Evolutionary conservation across 208 protist species (phyloP), one percentile per base, ranked within the genome.

Genomic region (Trypanosoma congolense): DNA sequence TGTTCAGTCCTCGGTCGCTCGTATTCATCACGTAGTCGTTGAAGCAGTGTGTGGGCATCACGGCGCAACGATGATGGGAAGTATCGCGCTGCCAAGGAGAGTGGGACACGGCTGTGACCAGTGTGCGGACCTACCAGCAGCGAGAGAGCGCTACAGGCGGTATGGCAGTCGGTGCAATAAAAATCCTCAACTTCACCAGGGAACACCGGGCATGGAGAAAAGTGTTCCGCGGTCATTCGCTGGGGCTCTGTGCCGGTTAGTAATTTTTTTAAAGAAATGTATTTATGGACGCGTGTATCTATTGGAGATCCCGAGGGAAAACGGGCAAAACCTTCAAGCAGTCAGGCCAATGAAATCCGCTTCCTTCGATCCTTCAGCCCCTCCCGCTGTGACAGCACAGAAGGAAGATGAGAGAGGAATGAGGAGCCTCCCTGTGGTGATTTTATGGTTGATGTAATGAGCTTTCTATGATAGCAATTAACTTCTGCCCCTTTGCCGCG

Each of bases 91-190:
- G 81, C 82, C n/a, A 80, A 67, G 3, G 24, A 25, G 6, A 90
- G 54, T 2, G 80, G 68, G 0, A 87, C 65, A 35, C 78, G 68
- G 56, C 66, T 67, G 70, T 93, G 86, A 24, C 52, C 68, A 0
- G 76, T 80, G 64, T 93, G 86, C 8, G 73, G 64, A n/a, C 86
- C 86, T 6, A 82, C 80, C 18, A 90, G 56, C 4, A 90, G 56
- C 6, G 67, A 49, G 25, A 80, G 56, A 14, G 55, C 66, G 41
- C 73, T 87, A 53, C 79, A 83, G 0, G 66, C 61, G 9, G 45
- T 52, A 21, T 84, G 72, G 52, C 86, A 93, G 41, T 47, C 47
- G 22, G 69, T 58, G 53, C 86, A 93, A 61, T 84, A 93, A 61
- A 82, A 77, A 19, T 70, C 60, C 41, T 57, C 41, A 55, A 52